These are phyloP conservation scores for Naganishia liquefaciens DNA, from an alignment of 1,284 basidiomycete genomes.

Conservation along the genomic window DNA sequence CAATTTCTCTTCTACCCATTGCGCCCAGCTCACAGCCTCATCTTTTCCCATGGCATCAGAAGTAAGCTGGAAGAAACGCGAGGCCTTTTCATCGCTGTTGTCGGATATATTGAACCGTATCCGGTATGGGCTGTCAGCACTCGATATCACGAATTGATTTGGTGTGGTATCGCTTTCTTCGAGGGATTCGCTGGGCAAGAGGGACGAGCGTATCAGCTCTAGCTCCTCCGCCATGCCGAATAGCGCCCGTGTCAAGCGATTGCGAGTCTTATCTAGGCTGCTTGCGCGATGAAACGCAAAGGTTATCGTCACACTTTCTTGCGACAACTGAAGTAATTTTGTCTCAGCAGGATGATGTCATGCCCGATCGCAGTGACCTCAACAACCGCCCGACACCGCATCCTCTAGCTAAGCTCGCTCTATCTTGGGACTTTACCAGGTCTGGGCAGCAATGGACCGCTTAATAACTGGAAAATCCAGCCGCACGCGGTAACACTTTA, in stretches of 20 bases:
- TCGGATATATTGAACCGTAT: constrained; percentile 56
- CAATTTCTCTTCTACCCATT: constrained; percentile 58
- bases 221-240: constrained; percentile 55
- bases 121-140: constrained; percentile 51
- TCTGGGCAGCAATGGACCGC: no score
- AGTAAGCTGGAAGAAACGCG: constrained; percentile 39
- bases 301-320: not conserved
- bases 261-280: no score
- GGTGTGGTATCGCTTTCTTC: constrained; percentile 42
- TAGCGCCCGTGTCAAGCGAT: no score
- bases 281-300: no score
- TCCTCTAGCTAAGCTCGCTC: no score
- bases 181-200: constrained; percentile 63
- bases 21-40: constrained; percentile 57
- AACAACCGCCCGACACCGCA: no score
- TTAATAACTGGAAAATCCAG: no score
- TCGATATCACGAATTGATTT: constrained; percentile 48
- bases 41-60: constrained; percentile 57
- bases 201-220: constrained; percentile 61
- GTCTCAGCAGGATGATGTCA: not conserved
- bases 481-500: no score
- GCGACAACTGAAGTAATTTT: not conserved
- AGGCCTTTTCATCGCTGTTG: constrained; percentile 38
- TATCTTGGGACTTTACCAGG: no score
- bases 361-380: not conserved